These are phyloP conservation scores for Penicillium ucsense DNA, from an alignment of 495 filamentous ascomycete species.

Conservation along the genomic window DNA sequence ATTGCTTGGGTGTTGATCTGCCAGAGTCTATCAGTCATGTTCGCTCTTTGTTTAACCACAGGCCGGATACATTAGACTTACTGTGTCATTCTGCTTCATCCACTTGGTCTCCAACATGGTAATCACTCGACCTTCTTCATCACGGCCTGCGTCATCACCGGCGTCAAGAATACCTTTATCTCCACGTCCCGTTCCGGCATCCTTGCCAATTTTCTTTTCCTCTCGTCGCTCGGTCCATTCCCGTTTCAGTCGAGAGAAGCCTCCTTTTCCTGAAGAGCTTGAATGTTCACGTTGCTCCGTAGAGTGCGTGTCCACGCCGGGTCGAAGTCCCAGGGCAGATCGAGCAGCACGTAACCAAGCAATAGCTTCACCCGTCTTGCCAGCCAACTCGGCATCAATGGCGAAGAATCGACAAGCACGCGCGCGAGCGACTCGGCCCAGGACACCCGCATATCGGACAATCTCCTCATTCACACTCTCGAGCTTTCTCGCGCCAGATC, in stretches of 20 bases:
- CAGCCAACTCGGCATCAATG: conserved; percentile 75
- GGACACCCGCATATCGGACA: conserved; percentile 59
- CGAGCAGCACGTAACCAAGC: conserved; percentile 72
- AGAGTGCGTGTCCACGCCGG: conserved; percentile 4
- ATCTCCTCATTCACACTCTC: conserved; percentile 47
- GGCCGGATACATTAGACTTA: conserved; percentile 31
- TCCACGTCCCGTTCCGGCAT: conserved; percentile 43
- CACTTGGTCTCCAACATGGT: conserved; percentile 84
- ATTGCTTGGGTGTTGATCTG: conserved; percentile 76
- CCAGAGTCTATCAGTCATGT: not conserved
- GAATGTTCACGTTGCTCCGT: conserved; percentile 9
- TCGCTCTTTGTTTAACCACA: not conserved
- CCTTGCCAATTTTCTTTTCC: conserved; percentile 56
- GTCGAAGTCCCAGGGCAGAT: conserved; percentile 53
- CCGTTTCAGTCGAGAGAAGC: conserved; percentile 34
- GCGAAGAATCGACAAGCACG: conserved; percentile 85
- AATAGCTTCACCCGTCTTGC: conserved; percentile 70
- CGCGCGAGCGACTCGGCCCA: conserved; percentile 62
- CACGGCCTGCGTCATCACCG: conserved; percentile 71
- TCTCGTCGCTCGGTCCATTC: conserved; percentile 42
- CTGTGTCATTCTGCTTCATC: conserved; percentile 86
- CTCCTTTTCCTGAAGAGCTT: conserved; percentile 29
- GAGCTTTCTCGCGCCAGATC: conserved; percentile 14
- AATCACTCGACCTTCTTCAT: conserved; percentile 78
- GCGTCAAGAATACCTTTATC: conserved; percentile 60